Evolutionary conservation across 495 filamentous ascomycete genomes (phyloP).

Genomic region (Rostrohypoxylon terebratum): DNA sequence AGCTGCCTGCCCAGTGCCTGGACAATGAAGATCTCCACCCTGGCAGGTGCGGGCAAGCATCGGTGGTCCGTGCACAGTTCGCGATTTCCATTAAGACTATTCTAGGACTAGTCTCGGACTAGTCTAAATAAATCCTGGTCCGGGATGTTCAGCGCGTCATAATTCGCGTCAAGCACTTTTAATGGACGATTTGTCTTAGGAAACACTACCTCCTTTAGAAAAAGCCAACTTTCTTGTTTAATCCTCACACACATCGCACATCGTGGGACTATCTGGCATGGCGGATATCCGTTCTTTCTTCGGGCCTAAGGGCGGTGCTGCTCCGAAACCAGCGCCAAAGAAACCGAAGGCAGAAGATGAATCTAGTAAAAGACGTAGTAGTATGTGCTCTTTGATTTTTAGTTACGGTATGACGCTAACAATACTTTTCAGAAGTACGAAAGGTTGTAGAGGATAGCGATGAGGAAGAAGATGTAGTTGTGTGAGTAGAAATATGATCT

Average conservation of each 20-base stretch:
- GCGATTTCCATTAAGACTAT: conserved; percentile 36
- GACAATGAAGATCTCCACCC: background rate
- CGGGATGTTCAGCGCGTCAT: conserved; percentile 38
- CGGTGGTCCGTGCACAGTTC: conserved; percentile 23
- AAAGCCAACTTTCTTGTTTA: background rate
- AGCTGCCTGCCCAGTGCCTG: background rate
- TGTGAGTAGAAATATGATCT: conserved; percentile 48
- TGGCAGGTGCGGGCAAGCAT: background rate
- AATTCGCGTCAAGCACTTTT: conserved; percentile 39
- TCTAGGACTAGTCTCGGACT: conserved; percentile 6
- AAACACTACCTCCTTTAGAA: conserved; percentile 6
- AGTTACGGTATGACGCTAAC: conserved; percentile 39
- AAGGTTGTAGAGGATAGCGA: conserved; percentile 83
- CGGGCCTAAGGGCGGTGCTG: conserved; percentile 67
- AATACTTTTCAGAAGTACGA: conserved; percentile 62
- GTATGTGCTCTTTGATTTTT: conserved; percentile 13
- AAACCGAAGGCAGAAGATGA: conserved; percentile 60
- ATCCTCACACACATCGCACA: background rate
- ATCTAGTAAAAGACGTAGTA: conserved; percentile 52
- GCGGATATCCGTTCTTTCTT: conserved; percentile 89
- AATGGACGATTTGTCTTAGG: background rate
- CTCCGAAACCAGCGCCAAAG: conserved; percentile 61
- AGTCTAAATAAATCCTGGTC: background rate
- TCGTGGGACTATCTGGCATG: conserved; percentile 59
- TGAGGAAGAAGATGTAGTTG: conserved; percentile 68